Conservation (phyloP, 2,329 filamentous ascomycete genomes). For the Microascus cirrosus region DNA sequence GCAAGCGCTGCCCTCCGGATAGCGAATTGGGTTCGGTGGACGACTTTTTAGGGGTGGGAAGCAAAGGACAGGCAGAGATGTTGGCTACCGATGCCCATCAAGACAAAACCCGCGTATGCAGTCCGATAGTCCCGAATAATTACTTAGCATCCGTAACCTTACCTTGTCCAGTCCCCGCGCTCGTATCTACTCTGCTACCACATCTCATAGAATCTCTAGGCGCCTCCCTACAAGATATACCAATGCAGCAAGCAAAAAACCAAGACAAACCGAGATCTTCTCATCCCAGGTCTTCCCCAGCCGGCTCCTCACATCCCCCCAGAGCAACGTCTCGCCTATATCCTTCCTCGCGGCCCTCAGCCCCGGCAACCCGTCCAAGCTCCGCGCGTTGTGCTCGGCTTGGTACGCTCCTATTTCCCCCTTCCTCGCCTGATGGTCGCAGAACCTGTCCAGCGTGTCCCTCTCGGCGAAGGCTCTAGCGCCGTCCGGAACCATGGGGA, state of each 20-base stretch:
- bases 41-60: too few species aligned
- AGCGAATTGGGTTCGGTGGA: too few species aligned
- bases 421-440: slow-evolving; percentile 31
- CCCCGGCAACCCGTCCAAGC: slow-evolving; percentile 49
- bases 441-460: slow-evolving; percentile 42
- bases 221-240: slow-evolving; percentile 5
- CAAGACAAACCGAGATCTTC: slow-evolving; percentile 18
- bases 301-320: slow-evolving; percentile 11
- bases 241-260: slow-evolving; percentile 14
- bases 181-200: background rate
- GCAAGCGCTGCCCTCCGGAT: too few species aligned
- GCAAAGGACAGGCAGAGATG: too few species aligned
- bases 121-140: too few species aligned
- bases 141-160: too few species aligned
- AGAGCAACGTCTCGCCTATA: slow-evolving; percentile 31
- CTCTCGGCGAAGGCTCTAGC: slow-evolving; percentile 36
- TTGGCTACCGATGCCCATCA: background rate
- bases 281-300: slow-evolving; percentile 14
- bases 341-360: slow-evolving; percentile 39
- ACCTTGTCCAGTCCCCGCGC: background rate
- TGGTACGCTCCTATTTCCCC: slow-evolving; percentile 39
- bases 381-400: slow-evolving; percentile 38
- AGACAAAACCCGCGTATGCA: too few species aligned
- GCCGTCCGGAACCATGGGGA: slow-evolving; percentile 38
- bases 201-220: background rate